Percentiles rank a stretch among this genome's conserved stretches.
phyloP scores from a whole-genome alignment of 2,329 filamentous ascomycete species.

The Fusarium lateritium region DNA sequence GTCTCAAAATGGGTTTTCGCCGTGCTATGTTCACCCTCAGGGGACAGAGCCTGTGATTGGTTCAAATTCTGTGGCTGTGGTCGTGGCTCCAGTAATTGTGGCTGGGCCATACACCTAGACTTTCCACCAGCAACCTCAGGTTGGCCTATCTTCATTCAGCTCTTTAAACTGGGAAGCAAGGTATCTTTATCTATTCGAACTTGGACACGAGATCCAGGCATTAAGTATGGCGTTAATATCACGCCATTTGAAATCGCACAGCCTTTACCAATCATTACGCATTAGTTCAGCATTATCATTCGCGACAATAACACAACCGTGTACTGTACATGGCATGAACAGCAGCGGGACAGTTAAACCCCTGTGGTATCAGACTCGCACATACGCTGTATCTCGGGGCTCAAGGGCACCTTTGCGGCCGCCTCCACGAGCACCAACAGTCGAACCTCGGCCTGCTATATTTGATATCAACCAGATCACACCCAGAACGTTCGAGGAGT shows the following conservation, averaged over 20 bases:
- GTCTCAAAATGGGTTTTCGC: slow-evolving; percentile 39
- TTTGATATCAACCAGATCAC: slow-evolving; percentile 47
- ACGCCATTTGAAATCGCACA: slow-evolving; percentile 11
- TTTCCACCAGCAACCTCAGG: slow-evolving; percentile 1
- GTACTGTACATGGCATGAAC: slow-evolving; percentile 2
- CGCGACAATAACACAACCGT: slow-evolving; percentile 1
- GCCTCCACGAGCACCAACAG: slow-evolving; percentile 30
- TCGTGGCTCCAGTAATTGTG: slow-evolving; percentile 23
- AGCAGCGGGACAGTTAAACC: background rate
- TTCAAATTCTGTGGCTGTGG: no score
- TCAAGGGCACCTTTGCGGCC: slow-evolving; percentile 15
- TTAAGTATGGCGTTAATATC: slow-evolving; percentile 4
- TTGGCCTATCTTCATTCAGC: background rate
- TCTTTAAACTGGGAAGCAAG: background rate
- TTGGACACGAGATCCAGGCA: background rate
- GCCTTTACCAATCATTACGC: slow-evolving; percentile 28
- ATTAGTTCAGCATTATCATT: slow-evolving; percentile 1
- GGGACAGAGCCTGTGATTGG: slow-evolving; percentile 42
- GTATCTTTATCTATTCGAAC: background rate
- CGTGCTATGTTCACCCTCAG: slow-evolving; percentile 21
- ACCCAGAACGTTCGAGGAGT: slow-evolving; percentile 36
- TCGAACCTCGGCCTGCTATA: slow-evolving; percentile 17
- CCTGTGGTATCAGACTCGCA: slow-evolving; percentile 27
- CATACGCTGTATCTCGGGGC: slow-evolving; percentile 37
- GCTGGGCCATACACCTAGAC: slow-evolving; percentile 31